Evolutionary conservation across 2,329 filamentous ascomycete genomes (phyloP), one percentile per base, ranked within the genome.

Genomic region (Trichophaea hybrida): DNA sequence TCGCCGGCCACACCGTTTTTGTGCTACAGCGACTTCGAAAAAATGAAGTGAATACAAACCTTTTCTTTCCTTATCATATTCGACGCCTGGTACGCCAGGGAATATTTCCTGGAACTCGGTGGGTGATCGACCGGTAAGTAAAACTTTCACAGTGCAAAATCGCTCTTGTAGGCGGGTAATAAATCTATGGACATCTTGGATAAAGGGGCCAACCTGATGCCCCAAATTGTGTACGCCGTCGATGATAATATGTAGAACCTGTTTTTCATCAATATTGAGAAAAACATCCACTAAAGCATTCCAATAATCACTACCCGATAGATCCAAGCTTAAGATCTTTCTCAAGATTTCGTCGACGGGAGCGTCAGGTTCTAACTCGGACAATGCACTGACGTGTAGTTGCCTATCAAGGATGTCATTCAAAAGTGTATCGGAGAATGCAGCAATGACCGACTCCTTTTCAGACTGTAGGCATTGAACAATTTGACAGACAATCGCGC

Each of bases 1-100:
- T 49, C 6, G 24, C 17, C 24, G 24, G 24, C 24, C 24, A 24
- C 24, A 24, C 3, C 24, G 3, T 24, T 3, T 24, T 3, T 24
- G 24, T 3, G 3, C 24, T 24, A 3, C 24, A 2, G 24, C 24
- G 1, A 24, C 24, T 24, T 24, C 24, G 1, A 24, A 24, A 24
- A 24, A 24, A 24, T 24, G 3, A 49, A 49, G 2, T 43, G 44
- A 17, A 49, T 49, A 4, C 10, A 49, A 49, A 49, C 44, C 44
- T 49, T 49, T 12, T 49, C 44, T 49, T 49, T 49, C 44, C 24
- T 49, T 49, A 49, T 49, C 52, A 43, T 55, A 55, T 13, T 55
- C 52, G 24, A 55, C 43, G 15, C 44, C 8, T 15, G 17, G 8
- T 17, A 24, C 10, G 7, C 44, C 44, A 24, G 24, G 24, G 10